A percentile compares a stretch with the other conserved stretches of the same genome.
Evolutionary conservation across 306 rosid genomes (phyloP).

Genomic region (Cicer judaicum): DNA sequence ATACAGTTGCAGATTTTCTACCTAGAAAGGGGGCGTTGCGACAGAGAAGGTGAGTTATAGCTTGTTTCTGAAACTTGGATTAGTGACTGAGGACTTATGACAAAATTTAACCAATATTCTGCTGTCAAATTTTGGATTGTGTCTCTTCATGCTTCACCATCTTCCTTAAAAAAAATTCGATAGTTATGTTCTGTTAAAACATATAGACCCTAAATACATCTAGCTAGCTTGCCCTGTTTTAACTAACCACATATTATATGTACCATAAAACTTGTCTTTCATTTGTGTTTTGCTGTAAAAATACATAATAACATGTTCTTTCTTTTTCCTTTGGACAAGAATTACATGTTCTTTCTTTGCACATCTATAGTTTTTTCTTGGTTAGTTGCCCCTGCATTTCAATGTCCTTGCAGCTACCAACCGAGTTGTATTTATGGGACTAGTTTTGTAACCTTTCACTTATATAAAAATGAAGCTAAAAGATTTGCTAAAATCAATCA

Average conservation of each 20-base stretch:
- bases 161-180: background rate
- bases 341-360: background rate
- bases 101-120: constrained; percentile 17
- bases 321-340: too few species aligned
- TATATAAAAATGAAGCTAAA: background rate
- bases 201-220: too few species aligned
- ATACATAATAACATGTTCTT: too few species aligned
- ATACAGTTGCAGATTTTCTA: constrained; percentile 94
- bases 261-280: too few species aligned
- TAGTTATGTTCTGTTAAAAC: too few species aligned
- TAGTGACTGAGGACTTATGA: constrained; percentile 20
- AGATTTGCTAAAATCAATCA: background rate
- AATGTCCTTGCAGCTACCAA: too few species aligned
- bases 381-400: background rate
- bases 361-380: constrained; percentile 12
- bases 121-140: constrained; percentile 30
- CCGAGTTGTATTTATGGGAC: too few species aligned
- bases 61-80: constrained; percentile 29
- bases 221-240: too few species aligned
- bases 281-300: too few species aligned
- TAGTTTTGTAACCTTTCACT: constrained; percentile 8
- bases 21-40: constrained; percentile 84
- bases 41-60: constrained; percentile 72
- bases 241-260: too few species aligned
- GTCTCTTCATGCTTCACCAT: constrained; percentile 3